Conservation (phyloP, 768 basidiomycete species). For the Lyophyllum shimeji region DNA sequence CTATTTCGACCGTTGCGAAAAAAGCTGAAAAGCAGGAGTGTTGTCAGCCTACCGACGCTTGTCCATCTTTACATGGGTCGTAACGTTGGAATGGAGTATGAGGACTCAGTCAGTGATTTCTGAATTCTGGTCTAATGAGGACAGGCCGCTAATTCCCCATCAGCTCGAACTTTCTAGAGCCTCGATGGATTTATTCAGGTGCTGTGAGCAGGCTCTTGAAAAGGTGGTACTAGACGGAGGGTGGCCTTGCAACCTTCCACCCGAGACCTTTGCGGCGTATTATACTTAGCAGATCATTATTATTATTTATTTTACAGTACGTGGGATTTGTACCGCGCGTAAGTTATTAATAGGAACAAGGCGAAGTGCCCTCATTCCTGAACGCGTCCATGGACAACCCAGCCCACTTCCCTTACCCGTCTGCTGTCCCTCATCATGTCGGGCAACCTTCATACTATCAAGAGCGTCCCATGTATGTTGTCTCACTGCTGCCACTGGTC, state of each 20-base stretch:
- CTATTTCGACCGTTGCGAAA: slow-evolving; percentile 51
- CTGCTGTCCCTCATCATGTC: not conserved
- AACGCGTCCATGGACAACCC: slow-evolving; percentile 16
- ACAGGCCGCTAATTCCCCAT: not conserved
- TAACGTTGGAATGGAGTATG: slow-evolving; percentile 39
- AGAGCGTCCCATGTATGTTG: slow-evolving; percentile 27
- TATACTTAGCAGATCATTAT: slow-evolving; percentile 22
- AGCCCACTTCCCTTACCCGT: slow-evolving; percentile 5
- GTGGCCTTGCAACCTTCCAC: slow-evolving; percentile 54
- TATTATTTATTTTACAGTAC: not conserved
- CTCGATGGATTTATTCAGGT: slow-evolving; percentile 52
- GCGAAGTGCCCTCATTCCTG: not conserved
- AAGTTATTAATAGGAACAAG: no score
- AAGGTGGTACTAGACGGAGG: slow-evolving; percentile 37
- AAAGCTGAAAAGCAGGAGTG: slow-evolving; percentile 34
- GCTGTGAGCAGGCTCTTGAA: slow-evolving; percentile 50
- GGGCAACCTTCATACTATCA: slow-evolving; percentile 8
- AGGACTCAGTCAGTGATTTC: slow-evolving; percentile 44
- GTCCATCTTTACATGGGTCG: slow-evolving; percentile 46
- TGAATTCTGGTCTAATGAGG: slow-evolving; percentile 2
- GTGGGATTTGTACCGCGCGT: not conserved
- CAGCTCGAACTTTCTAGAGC: slow-evolving; percentile 52
- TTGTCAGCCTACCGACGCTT: slow-evolving; percentile 39
- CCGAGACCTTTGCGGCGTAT: slow-evolving; percentile 30
- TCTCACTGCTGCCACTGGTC: not conserved